Evolutionary conservation across 2,329 filamentous ascomycete species (phyloP).

Genomic region (Elsinoe perseae): DNA sequence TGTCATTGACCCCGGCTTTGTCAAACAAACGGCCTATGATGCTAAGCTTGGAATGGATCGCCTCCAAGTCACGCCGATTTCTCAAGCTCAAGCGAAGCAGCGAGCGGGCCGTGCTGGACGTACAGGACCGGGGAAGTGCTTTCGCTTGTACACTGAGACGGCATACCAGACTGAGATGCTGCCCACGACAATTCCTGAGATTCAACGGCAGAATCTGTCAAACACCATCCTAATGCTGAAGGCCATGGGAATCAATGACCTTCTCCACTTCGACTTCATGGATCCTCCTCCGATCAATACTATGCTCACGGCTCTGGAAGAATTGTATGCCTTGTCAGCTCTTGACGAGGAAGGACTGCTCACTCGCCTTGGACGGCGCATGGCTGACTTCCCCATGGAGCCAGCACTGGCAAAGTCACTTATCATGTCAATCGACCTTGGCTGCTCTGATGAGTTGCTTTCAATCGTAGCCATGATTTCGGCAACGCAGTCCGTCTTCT

Average conservation of each 20-base stretch:
- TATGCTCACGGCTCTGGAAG: slow-evolving; percentile 92
- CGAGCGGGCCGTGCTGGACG: slow-evolving; percentile 85
- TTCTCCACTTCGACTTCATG: slow-evolving; percentile 98
- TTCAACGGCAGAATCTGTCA: slow-evolving; percentile 87
- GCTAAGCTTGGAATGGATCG: slow-evolving; percentile 97
- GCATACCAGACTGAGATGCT: slow-evolving; percentile 97
- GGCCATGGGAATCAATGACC: slow-evolving; percentile 97
- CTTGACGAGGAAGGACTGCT: slow-evolving; percentile 92
- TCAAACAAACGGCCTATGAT: slow-evolving; percentile 96
- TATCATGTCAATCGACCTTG: slow-evolving; percentile 76
- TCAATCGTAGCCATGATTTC: slow-evolving; percentile 93
- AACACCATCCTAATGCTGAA: slow-evolving; percentile 96
- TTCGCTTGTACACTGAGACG: slow-evolving; percentile 88
- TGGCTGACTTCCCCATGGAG: slow-evolving; percentile 99
- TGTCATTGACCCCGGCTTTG: slow-evolving; percentile 92
- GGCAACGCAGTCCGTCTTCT: slow-evolving; percentile 72
- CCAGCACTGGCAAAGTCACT: slow-evolving; percentile 84
- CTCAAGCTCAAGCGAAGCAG: slow-evolving; percentile 93
- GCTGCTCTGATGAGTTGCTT: slow-evolving; percentile 88
- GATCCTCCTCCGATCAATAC: slow-evolving; percentile 95
- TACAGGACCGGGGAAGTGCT: slow-evolving; percentile 93
- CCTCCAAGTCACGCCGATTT: slow-evolving; percentile 89
- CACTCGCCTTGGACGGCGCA: slow-evolving; percentile 85
- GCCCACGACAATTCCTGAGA: slow-evolving; percentile 91
- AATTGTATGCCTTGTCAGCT: slow-evolving; percentile 84